Base-by-base conservation (phyloP, 176 grass and related monocot species). In the Cymbopogon citratus region DNA sequence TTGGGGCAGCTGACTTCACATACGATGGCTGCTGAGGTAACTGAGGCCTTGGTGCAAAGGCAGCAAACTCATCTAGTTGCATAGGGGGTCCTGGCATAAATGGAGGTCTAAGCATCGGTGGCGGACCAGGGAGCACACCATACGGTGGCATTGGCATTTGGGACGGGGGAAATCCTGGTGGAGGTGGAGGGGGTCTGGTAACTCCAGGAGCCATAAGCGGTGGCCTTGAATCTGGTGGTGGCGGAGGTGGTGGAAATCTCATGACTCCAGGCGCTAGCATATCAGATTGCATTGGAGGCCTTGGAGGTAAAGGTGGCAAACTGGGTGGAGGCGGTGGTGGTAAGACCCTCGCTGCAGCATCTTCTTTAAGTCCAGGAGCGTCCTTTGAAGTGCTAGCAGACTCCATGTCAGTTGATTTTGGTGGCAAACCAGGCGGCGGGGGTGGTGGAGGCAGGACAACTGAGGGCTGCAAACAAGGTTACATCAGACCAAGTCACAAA, bases 1-100 rank as follows among this genome's bases (percentile, higher is more conserved):
- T 99, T 51, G 96, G 86, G 62, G 96, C 96, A 72, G 96, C 96
- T 25, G 96, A 93, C 43, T 99, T 99, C 56, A 99, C 89, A 90
- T 99, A 99, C 69, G 96, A 95, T 80, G 96, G 93, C 76, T 93
- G 94, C 78, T 93, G 96, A 74, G 90, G 93, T 76, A 84, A 72
- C 73, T 89, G 84, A 62, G 92, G 88, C 41, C 81, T 85, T 73
- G 92, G 91, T 48, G 62, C 85, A 23, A 93, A 87, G 45, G 86
- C 82, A 81, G 79, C 74, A 79, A 89, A 82, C 25, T 94, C 92
- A 60, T 88, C 88, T 79, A 81, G 73, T 76, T 94, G 83, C 36
- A 74, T 46, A 82, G 83, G 80, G 12, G 80, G 65, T 64, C 92
- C 92, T 43, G 66, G 77, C 26, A 85, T 60, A 87, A 87, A 84